phyloP scores from a whole-genome alignment of 2,329 filamentous ascomycete genomes.

The Calonectria honghensis region DNA sequence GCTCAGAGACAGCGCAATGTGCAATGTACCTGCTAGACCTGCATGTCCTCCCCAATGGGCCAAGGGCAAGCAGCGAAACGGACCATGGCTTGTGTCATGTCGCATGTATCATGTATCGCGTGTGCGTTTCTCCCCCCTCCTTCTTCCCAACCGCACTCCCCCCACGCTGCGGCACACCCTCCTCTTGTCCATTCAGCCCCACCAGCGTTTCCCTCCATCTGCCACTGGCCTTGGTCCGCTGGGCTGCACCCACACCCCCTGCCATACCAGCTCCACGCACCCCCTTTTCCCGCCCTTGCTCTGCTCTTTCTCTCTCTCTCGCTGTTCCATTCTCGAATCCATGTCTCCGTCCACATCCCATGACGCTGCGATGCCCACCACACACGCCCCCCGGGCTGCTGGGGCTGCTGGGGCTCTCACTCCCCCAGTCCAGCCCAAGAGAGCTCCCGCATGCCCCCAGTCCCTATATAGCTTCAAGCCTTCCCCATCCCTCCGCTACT shows the following conservation, averaged over 20 bases:
- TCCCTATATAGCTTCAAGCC: conserved; percentile 56
- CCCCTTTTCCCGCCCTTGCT: conserved; percentile 21
- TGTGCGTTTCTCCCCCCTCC: conserved; percentile 42
- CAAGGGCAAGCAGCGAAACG: conserved; percentile 21
- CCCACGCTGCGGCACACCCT: conserved; percentile 6
- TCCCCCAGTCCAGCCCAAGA: conserved; percentile 40
- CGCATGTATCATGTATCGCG: conserved; percentile 25
- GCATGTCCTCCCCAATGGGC: conserved; percentile 24
- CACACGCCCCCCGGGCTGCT: conserved; percentile 29
- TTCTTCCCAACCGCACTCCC: conserved; percentile 30
- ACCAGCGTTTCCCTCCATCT: conserved; percentile 20
- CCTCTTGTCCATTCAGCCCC: conserved; percentile 10
- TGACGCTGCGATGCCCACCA: conserved; percentile 44
- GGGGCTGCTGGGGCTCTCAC: conserved; percentile 25
- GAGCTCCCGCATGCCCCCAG: conserved; percentile 47
- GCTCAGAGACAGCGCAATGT: conserved; percentile 16
- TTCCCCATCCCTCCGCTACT: conserved; percentile 45
- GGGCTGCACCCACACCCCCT: background rate
- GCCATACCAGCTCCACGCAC: background rate
- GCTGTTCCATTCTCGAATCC: conserved; percentile 38
- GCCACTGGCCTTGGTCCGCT: background rate
- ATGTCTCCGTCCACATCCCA: conserved; percentile 45
- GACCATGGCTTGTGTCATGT: conserved; percentile 31
- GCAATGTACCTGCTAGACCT: conserved; percentile 29
- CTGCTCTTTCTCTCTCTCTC: conserved; percentile 41